These are phyloP conservation scores for Aechmea fasciata DNA, from an alignment of 176 grass and related monocot genomes.

Conservation along the genomic window DNA sequence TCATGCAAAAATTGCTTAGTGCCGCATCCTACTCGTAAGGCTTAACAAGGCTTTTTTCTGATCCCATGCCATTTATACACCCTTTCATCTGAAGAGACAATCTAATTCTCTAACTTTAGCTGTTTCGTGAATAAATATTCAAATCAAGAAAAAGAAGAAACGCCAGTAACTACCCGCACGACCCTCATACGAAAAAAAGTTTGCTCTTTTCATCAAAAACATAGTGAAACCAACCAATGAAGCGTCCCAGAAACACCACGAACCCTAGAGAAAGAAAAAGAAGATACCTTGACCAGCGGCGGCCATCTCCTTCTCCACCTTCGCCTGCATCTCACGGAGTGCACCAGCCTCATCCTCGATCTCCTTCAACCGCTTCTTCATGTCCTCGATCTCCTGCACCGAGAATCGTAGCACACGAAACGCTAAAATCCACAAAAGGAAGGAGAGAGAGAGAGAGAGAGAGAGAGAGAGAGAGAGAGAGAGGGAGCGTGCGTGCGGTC, in stretches of 20 bases:
- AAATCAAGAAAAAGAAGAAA: no score
- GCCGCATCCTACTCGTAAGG: no score
- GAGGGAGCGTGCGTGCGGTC: no score
- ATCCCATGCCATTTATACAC: no score
- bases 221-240: neutral
- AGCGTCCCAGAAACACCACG: neutral
- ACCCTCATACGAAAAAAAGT: no score
- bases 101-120: no score
- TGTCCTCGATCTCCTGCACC: slow-evolving; percentile 28
- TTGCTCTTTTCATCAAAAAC: no score
- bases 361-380: slow-evolving; percentile 32
- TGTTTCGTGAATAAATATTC: no score
- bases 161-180: no score
- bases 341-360: slow-evolving; percentile 35
- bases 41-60: no score
- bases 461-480: neutral
- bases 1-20: no score
- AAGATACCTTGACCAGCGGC: slow-evolving; percentile 21
- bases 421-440: slow-evolving; percentile 9
- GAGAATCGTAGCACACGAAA: neutral
- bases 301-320: slow-evolving; percentile 31
- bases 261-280: neutral
- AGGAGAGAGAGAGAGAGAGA: neutral
- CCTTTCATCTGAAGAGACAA: no score
- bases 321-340: slow-evolving; percentile 33